Conservation (phyloP, 2,329 filamentous ascomycete species). For the Alternaria gaisen region DNA sequence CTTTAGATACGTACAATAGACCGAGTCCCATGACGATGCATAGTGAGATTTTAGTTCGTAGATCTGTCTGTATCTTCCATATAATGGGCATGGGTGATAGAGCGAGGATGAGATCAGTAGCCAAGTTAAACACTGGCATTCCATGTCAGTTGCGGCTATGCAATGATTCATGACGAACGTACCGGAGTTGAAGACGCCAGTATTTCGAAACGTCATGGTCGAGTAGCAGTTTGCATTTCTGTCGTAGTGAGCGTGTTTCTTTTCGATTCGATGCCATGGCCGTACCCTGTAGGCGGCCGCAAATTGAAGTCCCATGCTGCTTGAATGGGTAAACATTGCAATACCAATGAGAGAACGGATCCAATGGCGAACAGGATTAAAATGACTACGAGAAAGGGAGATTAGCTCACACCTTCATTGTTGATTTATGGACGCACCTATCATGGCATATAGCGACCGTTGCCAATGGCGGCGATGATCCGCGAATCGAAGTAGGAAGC, state of each 20-base stretch:
- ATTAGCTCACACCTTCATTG: not conserved
- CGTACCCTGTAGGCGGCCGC: not conserved
- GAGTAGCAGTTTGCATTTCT: not conserved
- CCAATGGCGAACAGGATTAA: not conserved
- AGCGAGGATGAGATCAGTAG: not conserved
- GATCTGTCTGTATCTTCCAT: not conserved
- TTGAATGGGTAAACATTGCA: not conserved
- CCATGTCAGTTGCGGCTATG: not conserved
- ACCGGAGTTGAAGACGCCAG: not conserved
- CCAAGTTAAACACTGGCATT: not conserved
- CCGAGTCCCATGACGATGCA: too few species aligned
- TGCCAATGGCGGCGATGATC: not conserved
- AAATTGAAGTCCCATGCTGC: not conserved
- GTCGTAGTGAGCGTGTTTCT: not conserved
- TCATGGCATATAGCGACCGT: not conserved
- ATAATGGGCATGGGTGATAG: not conserved
- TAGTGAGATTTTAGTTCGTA: too few species aligned
- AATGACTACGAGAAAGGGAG: not conserved
- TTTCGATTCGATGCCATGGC: not conserved
- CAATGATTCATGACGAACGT: not conserved
- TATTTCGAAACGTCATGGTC: not conserved
- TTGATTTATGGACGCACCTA: not conserved
- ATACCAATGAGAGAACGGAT: not conserved
- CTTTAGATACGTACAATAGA: too few species aligned
- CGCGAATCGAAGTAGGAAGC: not conserved